Evolutionary conservation across 1,284 basidiomycete species (phyloP).

Genomic region (Amylostereum areolatum): DNA sequence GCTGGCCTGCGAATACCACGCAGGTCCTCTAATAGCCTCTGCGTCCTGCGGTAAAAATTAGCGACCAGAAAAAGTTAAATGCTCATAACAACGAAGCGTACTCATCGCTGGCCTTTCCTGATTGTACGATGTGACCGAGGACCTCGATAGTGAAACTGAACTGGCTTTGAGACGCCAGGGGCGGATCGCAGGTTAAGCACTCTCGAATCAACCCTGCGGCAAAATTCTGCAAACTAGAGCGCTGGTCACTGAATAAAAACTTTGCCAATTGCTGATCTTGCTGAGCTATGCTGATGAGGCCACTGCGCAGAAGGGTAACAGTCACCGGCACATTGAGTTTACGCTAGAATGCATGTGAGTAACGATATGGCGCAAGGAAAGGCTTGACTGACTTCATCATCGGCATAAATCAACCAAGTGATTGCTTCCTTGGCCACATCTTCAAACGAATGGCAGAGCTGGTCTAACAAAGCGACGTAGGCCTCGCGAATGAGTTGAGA

Average conservation of each 20-base stretch:
- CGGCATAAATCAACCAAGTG: constrained; percentile 94
- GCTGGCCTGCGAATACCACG: constrained; percentile 50
- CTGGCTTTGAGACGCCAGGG: constrained; percentile 74
- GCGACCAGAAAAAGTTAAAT: constrained; percentile 1
- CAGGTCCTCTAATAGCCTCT: constrained; percentile 67
- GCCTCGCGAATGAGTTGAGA: constrained; percentile 84
- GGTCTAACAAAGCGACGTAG: constrained; percentile 85
- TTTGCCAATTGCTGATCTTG: constrained; percentile 93
- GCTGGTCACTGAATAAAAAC: constrained; percentile 75
- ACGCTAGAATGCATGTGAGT: constrained; percentile 43
- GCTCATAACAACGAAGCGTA: constrained; percentile 32
- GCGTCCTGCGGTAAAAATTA: constrained; percentile 34
- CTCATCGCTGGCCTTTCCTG: constrained; percentile 78
- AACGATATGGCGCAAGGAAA: constrained; percentile 1
- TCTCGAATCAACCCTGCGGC: constrained; percentile 83
- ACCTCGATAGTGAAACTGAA: constrained; percentile 83
- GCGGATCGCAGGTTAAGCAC: constrained; percentile 75
- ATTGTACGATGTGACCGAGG: constrained; percentile 65
- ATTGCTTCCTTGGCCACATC: constrained; percentile 97
- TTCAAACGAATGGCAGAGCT: constrained; percentile 84
- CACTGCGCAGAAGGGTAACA: constrained; percentile 79
- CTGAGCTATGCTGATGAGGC: constrained; percentile 73
- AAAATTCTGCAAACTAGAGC: constrained; percentile 78
- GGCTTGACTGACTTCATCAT: constrained; percentile 74
- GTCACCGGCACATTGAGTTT: constrained; percentile 97